Percentiles rank a stretch among this genome's conserved stretches.
Evolutionary conservation across 768 basidiomycete genomes (phyloP).

Genomic region (Pleurotus tuber-regium): DNA sequence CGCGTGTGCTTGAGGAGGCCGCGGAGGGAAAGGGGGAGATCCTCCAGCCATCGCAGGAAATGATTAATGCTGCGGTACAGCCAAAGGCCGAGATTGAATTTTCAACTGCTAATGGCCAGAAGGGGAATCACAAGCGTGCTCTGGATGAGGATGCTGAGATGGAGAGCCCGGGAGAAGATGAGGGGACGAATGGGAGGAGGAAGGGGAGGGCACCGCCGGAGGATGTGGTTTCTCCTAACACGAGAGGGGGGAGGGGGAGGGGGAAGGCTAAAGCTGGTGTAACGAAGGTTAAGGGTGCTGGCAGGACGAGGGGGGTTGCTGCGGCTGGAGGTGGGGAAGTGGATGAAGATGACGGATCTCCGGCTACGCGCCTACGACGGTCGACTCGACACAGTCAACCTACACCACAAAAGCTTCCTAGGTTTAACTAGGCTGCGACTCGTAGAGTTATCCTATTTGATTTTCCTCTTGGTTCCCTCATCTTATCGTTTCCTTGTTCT

Average conservation of each 20-base stretch:
- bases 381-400: constrained; percentile 25
- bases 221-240: constrained; percentile 1
- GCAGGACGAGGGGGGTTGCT: constrained; percentile 7
- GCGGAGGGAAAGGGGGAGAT: constrained; percentile 43
- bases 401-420: constrained; percentile 27
- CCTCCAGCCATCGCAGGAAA: constrained; percentile 55
- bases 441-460: no score
- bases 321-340: constrained; percentile 14
- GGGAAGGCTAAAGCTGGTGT: constrained; percentile 16
- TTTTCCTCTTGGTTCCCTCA: no score
- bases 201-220: neutral
- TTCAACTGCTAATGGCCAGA: constrained; percentile 12
- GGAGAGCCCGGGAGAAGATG: constrained; percentile 40
- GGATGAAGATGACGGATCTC: constrained; percentile 17
- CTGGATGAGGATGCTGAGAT: constrained; percentile 31
- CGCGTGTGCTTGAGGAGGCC: constrained; percentile 44
- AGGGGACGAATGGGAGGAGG: constrained; percentile 15
- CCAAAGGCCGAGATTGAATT: constrained; percentile 16
- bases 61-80: constrained; percentile 42
- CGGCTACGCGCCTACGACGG: constrained; percentile 25
- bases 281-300: constrained; percentile 12
- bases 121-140: constrained; percentile 38
- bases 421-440: constrained; percentile 16
- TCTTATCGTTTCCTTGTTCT: no score
- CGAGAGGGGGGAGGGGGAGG: constrained; percentile 8